Percentiles rank a stretch among this genome's conserved stretches.
Evolutionary conservation across 2,329 filamentous ascomycete species (phyloP).

Genomic region (Lecanicillium sp.): DNA sequence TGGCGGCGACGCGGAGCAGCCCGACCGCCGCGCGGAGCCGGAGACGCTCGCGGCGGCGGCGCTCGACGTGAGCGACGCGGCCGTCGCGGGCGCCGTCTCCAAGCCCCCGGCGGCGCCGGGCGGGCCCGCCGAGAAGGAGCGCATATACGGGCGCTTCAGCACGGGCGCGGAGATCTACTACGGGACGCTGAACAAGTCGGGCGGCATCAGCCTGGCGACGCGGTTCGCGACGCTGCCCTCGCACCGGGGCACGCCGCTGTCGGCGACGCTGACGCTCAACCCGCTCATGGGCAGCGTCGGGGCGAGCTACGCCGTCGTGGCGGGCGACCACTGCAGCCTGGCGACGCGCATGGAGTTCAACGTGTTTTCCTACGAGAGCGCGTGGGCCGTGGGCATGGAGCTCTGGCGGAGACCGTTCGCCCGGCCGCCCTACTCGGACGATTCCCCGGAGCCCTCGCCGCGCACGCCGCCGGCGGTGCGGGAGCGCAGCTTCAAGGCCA

Average conservation of each 20-base stretch:
- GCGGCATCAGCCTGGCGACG: conserved; percentile 81
- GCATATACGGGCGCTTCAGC: conserved; percentile 75
- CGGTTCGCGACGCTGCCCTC: conserved; percentile 82
- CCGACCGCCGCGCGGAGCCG: neutral
- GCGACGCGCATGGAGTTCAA: conserved; percentile 95
- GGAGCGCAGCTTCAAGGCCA: conserved; percentile 47
- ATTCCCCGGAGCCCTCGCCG: conserved; percentile 30
- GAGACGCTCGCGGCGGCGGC: conserved; percentile 9
- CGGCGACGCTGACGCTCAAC: conserved; percentile 87
- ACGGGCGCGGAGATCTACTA: conserved; percentile 94
- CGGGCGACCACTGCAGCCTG: conserved; percentile 73
- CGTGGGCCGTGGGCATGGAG: conserved; percentile 86
- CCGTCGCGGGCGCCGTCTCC: conserved; percentile 5
- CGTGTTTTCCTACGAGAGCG: conserved; percentile 95
- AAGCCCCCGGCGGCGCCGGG: too few relatives aligned
- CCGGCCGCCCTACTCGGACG: conserved; percentile 28
- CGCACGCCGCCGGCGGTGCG: conserved; percentile 20
- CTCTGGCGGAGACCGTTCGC: conserved; percentile 66
- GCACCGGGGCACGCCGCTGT: conserved; percentile 81
- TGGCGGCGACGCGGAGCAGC: conserved; percentile 58
- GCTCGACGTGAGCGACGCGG: too few relatives aligned
- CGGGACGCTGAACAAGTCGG: conserved; percentile 87
- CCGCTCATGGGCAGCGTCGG: conserved; percentile 91
- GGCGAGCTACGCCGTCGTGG: conserved; percentile 85
- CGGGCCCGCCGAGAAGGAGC: conserved; percentile 43